phyloP scores from a whole-genome alignment of 495 filamentous ascomycete species.

The Hypoxylon fuscum region DNA sequence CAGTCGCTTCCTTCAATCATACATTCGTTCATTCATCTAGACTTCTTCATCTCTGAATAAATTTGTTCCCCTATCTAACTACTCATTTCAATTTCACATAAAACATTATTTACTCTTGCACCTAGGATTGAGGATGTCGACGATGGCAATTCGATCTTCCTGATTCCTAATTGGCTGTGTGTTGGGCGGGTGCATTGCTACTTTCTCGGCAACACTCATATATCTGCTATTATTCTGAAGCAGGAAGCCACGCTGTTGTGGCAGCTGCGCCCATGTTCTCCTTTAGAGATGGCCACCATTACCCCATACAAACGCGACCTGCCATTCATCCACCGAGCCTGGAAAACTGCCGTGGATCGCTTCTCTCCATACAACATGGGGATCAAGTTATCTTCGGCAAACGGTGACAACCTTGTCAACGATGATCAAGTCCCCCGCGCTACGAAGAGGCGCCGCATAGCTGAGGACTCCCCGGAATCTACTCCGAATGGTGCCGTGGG shows the following conservation, averaged over 20 bases:
- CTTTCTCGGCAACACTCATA: conserved; percentile 3
- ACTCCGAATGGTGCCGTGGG: conserved; percentile 34
- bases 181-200: conserved; percentile 27
- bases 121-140: conserved; percentile 4
- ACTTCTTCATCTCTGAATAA: not conserved
- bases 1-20: not conserved
- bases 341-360: conserved; percentile 45
- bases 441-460: conserved; percentile 52
- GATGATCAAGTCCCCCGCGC: conserved; percentile 43
- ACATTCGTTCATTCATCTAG: conserved; percentile 9
- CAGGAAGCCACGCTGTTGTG: conserved; percentile 37
- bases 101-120: conserved; percentile 3
- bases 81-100: not conserved
- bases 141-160: conserved; percentile 19
- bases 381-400: conserved; percentile 50
- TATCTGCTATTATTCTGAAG: conserved; percentile 9
- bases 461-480: conserved; percentile 42
- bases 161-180: conserved; percentile 38
- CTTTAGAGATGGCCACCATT: conserved; percentile 46
- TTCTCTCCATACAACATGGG: conserved; percentile 50
- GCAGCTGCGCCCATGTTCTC: conserved; percentile 46
- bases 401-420: conserved; percentile 44
- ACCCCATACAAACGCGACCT: conserved; percentile 47
- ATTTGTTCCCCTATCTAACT: conserved; percentile 12
- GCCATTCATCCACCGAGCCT: conserved; percentile 45